Percentiles rank a stretch among this genome's conserved stretches.
Conservation (phyloP, 352 stramenopile species). For the Blastocystis sp. region DNA sequence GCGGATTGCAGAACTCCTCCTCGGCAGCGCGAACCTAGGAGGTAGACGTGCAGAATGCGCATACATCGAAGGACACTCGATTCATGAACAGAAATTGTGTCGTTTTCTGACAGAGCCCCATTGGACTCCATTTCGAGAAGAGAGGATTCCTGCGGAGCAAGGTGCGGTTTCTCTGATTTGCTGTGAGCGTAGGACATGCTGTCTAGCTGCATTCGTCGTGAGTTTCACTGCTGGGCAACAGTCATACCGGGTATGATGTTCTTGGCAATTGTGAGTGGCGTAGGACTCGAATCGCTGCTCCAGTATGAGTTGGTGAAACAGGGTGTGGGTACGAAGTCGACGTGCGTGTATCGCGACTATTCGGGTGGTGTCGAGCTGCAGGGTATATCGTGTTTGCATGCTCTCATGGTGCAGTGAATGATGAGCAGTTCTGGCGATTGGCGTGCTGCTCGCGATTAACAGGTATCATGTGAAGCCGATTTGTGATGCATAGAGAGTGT, state of each 20-base stretch:
- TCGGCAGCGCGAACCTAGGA: not conserved
- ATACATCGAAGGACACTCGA: slow-evolving; percentile 6
- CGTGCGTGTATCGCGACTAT: slow-evolving; percentile 70
- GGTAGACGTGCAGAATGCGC: not conserved
- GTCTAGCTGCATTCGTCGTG: not conserved
- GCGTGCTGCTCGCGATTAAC: slow-evolving; percentile 53
- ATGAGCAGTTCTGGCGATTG: slow-evolving; percentile 62
- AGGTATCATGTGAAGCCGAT: not conserved
- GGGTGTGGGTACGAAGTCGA: slow-evolving; percentile 50
- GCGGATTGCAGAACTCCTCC: not conserved
- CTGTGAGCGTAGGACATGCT: not conserved
- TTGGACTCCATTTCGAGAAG: too few species aligned
- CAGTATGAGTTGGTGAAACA: slow-evolving; percentile 69
- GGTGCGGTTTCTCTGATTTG: too few species aligned
- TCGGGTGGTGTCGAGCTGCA: slow-evolving; percentile 45
- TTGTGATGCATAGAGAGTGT: slow-evolving; percentile 35
- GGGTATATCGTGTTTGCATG: not conserved
- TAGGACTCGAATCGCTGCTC: slow-evolving; percentile 52
- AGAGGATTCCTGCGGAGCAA: too few species aligned
- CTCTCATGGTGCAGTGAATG: slow-evolving; percentile 34
- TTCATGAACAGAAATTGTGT: not conserved
- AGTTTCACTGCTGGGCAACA: slow-evolving; percentile 62
- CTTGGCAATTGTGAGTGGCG: not conserved
- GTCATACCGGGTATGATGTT: slow-evolving; percentile 39
- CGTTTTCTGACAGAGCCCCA: not conserved